phyloP scores from a whole-genome alignment of 1,284 basidiomycete genomes.

The Pascua sp. region DNA sequence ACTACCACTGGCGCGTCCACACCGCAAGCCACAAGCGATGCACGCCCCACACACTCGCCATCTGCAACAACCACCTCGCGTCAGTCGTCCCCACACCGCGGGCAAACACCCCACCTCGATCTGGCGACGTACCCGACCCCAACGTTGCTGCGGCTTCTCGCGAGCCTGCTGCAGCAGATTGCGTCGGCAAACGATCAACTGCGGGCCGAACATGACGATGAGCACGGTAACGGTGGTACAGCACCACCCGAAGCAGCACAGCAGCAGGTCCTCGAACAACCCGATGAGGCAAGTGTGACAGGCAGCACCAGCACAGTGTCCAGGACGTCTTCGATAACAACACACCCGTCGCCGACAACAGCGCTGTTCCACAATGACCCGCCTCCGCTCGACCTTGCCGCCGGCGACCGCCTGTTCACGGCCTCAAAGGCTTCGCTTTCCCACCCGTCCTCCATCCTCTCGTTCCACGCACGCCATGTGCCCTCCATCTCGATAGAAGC shows the following conservation, averaged over 20 bases:
- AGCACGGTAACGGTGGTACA: constrained; percentile 3
- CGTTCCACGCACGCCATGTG: constrained; percentile 93
- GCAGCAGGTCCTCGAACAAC: not conserved
- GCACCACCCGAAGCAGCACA: not conserved
- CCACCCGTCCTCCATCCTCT: constrained; percentile 76
- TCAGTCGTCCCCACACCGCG: not conserved
- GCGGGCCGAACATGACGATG: constrained; percentile 40
- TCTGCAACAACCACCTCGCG: too few species aligned
- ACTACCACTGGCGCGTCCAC: not conserved
- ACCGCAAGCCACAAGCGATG: not conserved
- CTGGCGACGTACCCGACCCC: constrained; percentile 56
- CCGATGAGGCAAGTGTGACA: constrained; percentile 6
- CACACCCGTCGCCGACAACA: constrained; percentile 35
- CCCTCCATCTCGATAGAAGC: constrained; percentile 92
- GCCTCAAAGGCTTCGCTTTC: constrained; percentile 74
- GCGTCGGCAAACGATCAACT: constrained; percentile 79
- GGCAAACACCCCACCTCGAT: constrained; percentile 51
- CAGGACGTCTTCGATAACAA: constrained; percentile 6
- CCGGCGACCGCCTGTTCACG: constrained; percentile 48
- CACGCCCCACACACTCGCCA: not conserved
- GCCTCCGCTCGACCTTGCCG: constrained; percentile 48
- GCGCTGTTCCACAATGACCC: constrained; percentile 31
- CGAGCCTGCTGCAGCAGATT: constrained; percentile 83
- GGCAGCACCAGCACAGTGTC: constrained; percentile 1
- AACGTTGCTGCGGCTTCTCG: constrained; percentile 80